Conservation (phyloP, 495 filamentous ascomycete species). For the Amphirosellinia nigrospora region DNA sequence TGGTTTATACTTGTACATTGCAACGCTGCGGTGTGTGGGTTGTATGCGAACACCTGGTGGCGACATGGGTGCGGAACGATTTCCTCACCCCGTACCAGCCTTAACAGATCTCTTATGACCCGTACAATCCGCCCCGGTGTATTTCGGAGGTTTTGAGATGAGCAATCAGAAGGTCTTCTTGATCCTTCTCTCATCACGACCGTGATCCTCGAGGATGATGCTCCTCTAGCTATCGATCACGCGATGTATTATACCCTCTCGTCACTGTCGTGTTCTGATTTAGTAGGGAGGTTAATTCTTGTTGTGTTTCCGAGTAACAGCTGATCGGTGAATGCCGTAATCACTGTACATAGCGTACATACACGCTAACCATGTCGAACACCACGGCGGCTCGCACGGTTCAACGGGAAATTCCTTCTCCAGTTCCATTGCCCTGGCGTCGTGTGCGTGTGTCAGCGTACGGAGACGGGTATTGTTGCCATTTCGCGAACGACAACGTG, state of each 20-base stretch:
- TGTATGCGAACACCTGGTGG: not conserved
- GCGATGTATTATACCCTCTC: not conserved
- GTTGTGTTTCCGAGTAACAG: not conserved
- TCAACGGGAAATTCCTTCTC: conserved; percentile 15
- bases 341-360: not conserved
- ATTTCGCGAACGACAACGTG: not conserved
- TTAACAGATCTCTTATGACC: conserved; percentile 7
- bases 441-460: not conserved
- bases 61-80: not conserved
- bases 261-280: not conserved
- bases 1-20: not conserved
- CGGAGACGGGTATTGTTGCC: conserved; percentile 1
- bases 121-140: not conserved
- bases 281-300: not conserved
- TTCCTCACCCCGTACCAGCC: not conserved
- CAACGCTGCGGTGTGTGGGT: not conserved
- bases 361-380: not conserved
- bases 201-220: not conserved
- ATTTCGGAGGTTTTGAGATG: not conserved
- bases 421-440: not conserved
- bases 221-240: not conserved
- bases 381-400: conserved; percentile 12
- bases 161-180: not conserved
- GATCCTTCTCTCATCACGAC: not conserved
- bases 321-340: not conserved